These are phyloP conservation scores for Gaultheria prostrata DNA, from an alignment of 148 eudicot genomes.

Conservation along the genomic window DNA sequence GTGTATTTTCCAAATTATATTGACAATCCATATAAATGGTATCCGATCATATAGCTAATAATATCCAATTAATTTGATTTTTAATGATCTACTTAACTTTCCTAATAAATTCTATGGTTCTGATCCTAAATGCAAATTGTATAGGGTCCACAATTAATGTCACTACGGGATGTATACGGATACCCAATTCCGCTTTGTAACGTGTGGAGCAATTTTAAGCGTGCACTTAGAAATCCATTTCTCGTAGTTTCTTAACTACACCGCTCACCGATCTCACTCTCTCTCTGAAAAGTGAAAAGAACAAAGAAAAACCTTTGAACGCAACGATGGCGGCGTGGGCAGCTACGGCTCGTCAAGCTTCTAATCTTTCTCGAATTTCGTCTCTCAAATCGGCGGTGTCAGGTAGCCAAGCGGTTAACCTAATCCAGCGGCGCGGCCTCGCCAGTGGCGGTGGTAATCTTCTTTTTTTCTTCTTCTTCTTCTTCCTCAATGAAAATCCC, in stretches of 20 bases:
- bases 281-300: conserved; percentile 9
- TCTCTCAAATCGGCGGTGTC: conserved; percentile 20
- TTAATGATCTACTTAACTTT: no score
- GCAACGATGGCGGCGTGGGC: conserved; percentile 34
- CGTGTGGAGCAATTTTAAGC: not conserved
- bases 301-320: not conserved
- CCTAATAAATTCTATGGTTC: no score
- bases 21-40: no score
- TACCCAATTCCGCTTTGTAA: no score
- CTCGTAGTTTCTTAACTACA: conserved; percentile 6
- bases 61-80: no score
- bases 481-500: not conserved
- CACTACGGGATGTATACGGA: no score
- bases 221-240: not conserved
- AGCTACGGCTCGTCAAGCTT: conserved; percentile 35
- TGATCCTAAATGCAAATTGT: no score
- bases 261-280: not conserved
- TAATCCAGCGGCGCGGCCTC: conserved; percentile 46
- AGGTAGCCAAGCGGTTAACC: conserved; percentile 19
- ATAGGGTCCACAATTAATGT: no score
- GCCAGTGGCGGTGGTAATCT: conserved; percentile 36
- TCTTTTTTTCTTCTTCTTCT: not conserved
- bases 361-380: conserved; percentile 23
- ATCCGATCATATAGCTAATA: no score
- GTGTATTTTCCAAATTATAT: no score